Percentiles rank a stretch among this genome's conserved stretches.
phyloP scores from a whole-genome alignment of 441 rosid genomes.

The Populus hybrid region DNA sequence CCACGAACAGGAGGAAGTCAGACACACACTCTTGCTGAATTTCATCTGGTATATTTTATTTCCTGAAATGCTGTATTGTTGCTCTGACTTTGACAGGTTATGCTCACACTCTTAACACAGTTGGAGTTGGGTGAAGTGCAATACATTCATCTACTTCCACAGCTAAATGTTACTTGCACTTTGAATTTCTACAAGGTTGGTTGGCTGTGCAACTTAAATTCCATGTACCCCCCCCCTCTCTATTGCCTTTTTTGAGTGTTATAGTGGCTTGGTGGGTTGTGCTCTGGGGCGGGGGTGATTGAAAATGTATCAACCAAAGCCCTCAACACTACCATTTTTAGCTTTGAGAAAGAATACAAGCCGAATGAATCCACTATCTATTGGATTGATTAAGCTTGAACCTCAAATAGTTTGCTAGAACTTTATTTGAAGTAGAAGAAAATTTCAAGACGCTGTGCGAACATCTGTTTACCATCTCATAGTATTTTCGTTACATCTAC shows the following conservation, averaged over 20 bases:
- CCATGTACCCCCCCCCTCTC: not conserved
- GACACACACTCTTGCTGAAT: not conserved
- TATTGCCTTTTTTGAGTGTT: conserved; percentile 6
- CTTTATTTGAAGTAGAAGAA: not conserved
- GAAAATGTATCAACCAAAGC: too few species aligned
- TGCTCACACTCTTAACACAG: conserved; percentile 81
- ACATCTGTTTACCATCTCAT: conserved; percentile 6
- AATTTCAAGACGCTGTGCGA: not conserved
- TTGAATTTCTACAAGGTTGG: conserved; percentile 88
- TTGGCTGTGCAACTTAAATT: conserved; percentile 4
- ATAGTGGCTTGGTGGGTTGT: conserved; percentile 9
- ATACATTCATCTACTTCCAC: conserved; percentile 73
- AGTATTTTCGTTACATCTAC: conserved; percentile 11
- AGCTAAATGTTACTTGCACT: conserved; percentile 64
- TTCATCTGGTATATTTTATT: not conserved
- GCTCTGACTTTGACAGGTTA: conserved; percentile 55
- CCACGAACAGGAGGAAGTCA: not conserved
- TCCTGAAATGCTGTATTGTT: conserved; percentile 3
- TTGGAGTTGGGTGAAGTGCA: conserved; percentile 86
- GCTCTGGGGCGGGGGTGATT: too few species aligned
- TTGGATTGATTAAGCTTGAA: not conserved
- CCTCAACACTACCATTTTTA: conserved; percentile 1
- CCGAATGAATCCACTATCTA: not conserved
- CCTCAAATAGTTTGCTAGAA: not conserved
- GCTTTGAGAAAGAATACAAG: not conserved